phyloP scores from a whole-genome alignment of 1,284 basidiomycete species.

The Microbotryomycetes sp. region DNA sequence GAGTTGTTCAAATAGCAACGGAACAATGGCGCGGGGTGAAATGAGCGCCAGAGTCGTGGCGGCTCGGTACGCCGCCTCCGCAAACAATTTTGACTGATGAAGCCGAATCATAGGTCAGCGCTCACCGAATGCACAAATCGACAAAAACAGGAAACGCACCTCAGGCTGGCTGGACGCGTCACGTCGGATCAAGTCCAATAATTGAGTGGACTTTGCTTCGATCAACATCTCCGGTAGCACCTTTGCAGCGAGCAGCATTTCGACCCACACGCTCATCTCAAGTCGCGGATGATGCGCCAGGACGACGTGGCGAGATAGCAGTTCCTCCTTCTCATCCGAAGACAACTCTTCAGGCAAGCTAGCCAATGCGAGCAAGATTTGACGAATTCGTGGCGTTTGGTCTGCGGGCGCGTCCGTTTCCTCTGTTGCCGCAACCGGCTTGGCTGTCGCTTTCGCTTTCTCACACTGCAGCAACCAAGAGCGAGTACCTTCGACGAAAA shows the following conservation, averaged over 20 bases:
- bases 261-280: conserved; percentile 58
- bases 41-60: conserved; percentile 71
- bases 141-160: background rate
- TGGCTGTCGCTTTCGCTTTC: conserved; percentile 1
- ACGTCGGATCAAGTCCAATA: conserved; percentile 44
- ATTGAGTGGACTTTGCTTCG: conserved; percentile 47
- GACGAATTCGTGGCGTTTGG: conserved; percentile 18
- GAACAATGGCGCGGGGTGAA: conserved; percentile 59
- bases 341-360: conserved; percentile 7
- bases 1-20: conserved; percentile 61
- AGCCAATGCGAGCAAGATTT: conserved; percentile 17
- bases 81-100: conserved; percentile 33
- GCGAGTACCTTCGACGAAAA: conserved; percentile 51
- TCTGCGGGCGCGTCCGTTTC: conserved; percentile 15
- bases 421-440: conserved; percentile 4
- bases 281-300: conserved; percentile 62
- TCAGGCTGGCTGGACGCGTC: conserved; percentile 13
- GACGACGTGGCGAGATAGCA: conserved; percentile 47
- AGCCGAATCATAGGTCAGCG: background rate
- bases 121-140: no score
- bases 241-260: conserved; percentile 60
- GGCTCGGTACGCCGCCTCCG: conserved; percentile 61
- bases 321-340: conserved; percentile 6
- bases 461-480: conserved; percentile 16
- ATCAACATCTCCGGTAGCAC: conserved; percentile 62